Conservation (phyloP, 768 basidiomycete species). For the Naganishia vishniacii region DNA sequence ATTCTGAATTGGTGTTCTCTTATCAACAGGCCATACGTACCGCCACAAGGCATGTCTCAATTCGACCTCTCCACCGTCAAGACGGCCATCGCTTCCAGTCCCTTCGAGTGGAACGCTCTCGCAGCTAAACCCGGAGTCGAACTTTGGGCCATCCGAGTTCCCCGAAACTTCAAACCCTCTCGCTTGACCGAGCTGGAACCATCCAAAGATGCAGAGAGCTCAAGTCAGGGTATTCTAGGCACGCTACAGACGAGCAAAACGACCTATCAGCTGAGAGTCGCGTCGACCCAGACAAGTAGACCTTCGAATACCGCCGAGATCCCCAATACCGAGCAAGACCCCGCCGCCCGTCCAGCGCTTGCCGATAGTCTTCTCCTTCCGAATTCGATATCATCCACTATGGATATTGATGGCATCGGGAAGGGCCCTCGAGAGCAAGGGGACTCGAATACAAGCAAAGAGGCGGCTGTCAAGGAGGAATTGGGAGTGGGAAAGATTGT, state of each 20-base stretch:
- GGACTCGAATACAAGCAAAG: constrained; percentile 31
- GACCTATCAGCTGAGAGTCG: constrained; percentile 30
- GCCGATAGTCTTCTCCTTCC: constrained; percentile 34
- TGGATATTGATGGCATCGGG: constrained; percentile 21
- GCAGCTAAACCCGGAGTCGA: constrained; percentile 35
- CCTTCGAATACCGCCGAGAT: neutral
- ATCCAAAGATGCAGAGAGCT: neutral
- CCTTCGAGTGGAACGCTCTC: constrained; percentile 42
- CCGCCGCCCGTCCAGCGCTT: constrained; percentile 34
- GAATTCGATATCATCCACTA: neutral
- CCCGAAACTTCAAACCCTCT: constrained; percentile 42
- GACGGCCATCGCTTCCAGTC: constrained; percentile 27
- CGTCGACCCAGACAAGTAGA: neutral
- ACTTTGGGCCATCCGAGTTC: constrained; percentile 44
- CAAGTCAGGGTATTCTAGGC: constrained; percentile 21
- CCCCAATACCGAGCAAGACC: constrained; percentile 26
- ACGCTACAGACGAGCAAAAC: constrained; percentile 31
- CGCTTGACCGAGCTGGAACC: constrained; percentile 32
- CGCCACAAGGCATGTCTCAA: constrained; percentile 4
- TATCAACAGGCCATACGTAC: neutral
- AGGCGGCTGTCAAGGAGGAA: constrained; percentile 25
- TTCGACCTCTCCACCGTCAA: constrained; percentile 22
- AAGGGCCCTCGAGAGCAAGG: constrained; percentile 14
- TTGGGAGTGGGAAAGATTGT: constrained; percentile 25
- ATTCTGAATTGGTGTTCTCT: neutral